Evolutionary conservation across 2,329 filamentous ascomycete species (phyloP), one percentile per base, ranked within the genome.

Genomic region (Paracoccidioides brasiliensis): DNA sequence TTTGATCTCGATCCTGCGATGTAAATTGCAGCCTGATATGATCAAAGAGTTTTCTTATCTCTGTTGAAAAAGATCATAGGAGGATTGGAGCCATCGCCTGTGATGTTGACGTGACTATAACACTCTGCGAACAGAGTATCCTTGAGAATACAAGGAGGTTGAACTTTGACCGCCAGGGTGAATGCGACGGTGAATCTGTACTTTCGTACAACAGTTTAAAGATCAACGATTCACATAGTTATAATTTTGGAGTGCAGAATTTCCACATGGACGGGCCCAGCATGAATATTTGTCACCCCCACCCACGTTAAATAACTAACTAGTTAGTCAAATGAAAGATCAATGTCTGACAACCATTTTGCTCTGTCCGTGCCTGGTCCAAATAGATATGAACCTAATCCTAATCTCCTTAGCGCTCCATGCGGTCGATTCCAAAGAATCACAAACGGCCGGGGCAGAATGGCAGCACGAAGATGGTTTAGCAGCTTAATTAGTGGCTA

Each of bases 1-100:
- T 52, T 22, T 52, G 49, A 52, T 52, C 49, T 52, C 38, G 49
- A 33, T 52, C 37, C 38, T 52, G 22, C 49, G 5, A 41, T 52
- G 22, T 37, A 37, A 33, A 37, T 41, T 52, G 15, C 4, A 52
- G 49, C 32, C 30, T 28, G 49, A 30, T 41, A 33, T n/a, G 49
- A 32, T 42, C 37, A 52, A 52, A 15, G 22, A 32, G 6, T 42
- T 42, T 32, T 37, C 12, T 33, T 52, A 52, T 33, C 38, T 42
- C 15, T 10, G 28, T 50, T 40, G 35, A 22, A 50, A 22, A 12
- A 33, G 33, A 40, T 51, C 35, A 15, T 22, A n/a, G 35, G 15
- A 52, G 35, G 48, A 41, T 22, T 51, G 22, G 15, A 12, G 10
- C 12, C 12, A 15, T 52, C 37, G 49, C 35, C 32, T n/a, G 38